These are phyloP conservation scores for Nematodospora anomalae DNA, from an alignment of 1,139 yeast genomes.

Conservation along the genomic window DNA sequence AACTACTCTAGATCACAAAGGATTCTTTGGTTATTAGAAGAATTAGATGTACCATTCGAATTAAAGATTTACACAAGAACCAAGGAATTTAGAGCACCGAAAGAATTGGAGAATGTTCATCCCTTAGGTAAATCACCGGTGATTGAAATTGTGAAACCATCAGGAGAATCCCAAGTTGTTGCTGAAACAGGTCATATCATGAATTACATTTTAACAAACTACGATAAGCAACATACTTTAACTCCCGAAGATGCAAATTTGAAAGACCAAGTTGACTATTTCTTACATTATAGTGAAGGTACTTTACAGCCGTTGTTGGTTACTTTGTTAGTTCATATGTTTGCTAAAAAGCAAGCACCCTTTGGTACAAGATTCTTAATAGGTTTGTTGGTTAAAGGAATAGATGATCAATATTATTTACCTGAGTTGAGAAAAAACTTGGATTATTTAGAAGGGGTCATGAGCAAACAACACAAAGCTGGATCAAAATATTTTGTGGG, in stretches of 20 bases:
- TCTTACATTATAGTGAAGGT: conserved; percentile 42
- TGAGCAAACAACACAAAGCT: conserved; percentile 23
- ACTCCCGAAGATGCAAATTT: conserved; percentile 26
- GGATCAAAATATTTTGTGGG: conserved; percentile 37
- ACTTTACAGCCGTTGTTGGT: conserved; percentile 37
- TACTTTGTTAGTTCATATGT: conserved; percentile 27
- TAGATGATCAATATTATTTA: conserved; percentile 29
- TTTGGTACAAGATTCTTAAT: conserved; percentile 28
- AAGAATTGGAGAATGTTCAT: conserved; percentile 33
- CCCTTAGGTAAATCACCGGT: conserved; percentile 47
- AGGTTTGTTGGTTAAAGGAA: conserved; percentile 22
- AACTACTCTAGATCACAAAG: conserved; percentile 41
- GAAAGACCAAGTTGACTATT: conserved; percentile 32
- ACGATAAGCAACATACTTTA: conserved; percentile 29
- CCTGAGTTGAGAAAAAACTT: conserved; percentile 28
- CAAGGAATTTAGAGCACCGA: conserved; percentile 34
- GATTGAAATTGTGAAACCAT: conserved; percentile 28
- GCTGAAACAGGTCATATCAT: conserved; percentile 44
- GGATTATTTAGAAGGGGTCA: conserved; percentile 30
- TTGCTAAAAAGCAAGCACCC: conserved; percentile 33
- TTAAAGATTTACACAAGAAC: conserved; percentile 32
- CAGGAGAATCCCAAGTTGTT: conserved; percentile 16
- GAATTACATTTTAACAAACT: conserved; percentile 30
- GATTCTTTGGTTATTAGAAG: conserved; percentile 40
- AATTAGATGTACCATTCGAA: conserved; percentile 36